Evolutionary conservation across 371 early-diverging fungal species (phyloP), one percentile per base, ranked within the genome.

Genomic region (Syncephalis plumigaleata): DNA sequence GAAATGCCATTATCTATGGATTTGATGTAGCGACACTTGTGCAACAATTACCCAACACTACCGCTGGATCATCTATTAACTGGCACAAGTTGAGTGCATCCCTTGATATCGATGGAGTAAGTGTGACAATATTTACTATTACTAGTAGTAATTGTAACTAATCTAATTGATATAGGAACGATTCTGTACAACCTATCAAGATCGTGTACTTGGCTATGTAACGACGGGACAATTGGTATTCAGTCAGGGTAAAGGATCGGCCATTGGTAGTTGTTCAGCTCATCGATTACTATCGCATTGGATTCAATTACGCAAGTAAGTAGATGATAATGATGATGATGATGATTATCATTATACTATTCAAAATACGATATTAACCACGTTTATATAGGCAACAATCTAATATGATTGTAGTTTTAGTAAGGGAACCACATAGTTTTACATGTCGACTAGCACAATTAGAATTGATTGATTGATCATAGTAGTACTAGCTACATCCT

Each of bases 201-300:
- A 51, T 2, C 57, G 56, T 9, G 61, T 73, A 16, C 64, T 84
- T 48, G 87, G 87, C 2, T 81, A 77, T 49, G 57, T 84, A 23
- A 83, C 81, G 0, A 73, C 75, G 3, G 84, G 81, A 1, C 67
- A 70, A 15, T 82, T 70, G 46, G 80, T 83, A 13, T 68, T 77
- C 39, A 59, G 65, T 9, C 60, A 70, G 26, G 87, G 84, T 3
- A 52, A 68, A 38, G 77, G 78, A 37, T 65, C 65, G 42, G 81
- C 75, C 11, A 61, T 75, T 47, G 75, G 76, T 24, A 68, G 68
- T 27, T 73, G 75, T 39, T 63, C 72, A 24, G 53, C 63, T 0
- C 39, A 43, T 9, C 69, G 71, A 0, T 31, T 75, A 15, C 52
- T 51, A 16, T 53, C 54, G 17, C 9, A 65, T 11, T 40, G 57